Conservation (phyloP, 2,329 filamentous ascomycete genomes). For the Stemphylium lycopersici region DNA sequence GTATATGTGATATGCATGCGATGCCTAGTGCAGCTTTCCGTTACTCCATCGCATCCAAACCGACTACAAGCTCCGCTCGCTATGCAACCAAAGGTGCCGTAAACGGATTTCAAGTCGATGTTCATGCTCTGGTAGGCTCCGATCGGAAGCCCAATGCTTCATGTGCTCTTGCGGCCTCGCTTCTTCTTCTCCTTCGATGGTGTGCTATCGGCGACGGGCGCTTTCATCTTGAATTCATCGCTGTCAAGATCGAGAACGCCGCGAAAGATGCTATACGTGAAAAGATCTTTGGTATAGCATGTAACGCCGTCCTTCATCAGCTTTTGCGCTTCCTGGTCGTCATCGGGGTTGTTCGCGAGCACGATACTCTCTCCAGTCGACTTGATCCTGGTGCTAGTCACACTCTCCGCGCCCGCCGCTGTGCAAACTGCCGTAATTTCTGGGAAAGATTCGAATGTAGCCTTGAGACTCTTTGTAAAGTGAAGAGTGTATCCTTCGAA, state of each 20-base stretch:
- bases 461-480: constrained; percentile 52
- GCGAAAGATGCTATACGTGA: constrained; percentile 53
- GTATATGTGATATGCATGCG: background rate
- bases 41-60: background rate
- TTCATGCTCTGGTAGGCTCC: background rate
- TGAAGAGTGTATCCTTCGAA: constrained; percentile 59
- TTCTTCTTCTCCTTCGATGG: constrained; percentile 20
- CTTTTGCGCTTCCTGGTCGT: constrained; percentile 44
- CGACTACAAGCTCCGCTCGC: constrained; percentile 3
- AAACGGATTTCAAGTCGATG: background rate
- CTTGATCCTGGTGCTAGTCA: constrained; percentile 33
- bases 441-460: constrained; percentile 39
- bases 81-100: constrained; percentile 11
- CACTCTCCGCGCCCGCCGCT: constrained; percentile 46
- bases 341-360: constrained; percentile 44
- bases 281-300: constrained; percentile 52
- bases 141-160: background rate
- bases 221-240: constrained; percentile 47
- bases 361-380: constrained; percentile 41
- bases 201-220: background rate
- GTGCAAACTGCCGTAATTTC: constrained; percentile 50
- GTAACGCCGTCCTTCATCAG: constrained; percentile 42
- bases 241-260: constrained; percentile 49
- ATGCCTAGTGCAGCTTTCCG: background rate
- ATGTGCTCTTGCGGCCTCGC: constrained; percentile 22